These are phyloP conservation scores for Zygotorulaspora mrakii DNA, from an alignment of 1,139 yeast genomes.

Conservation along the genomic window DNA sequence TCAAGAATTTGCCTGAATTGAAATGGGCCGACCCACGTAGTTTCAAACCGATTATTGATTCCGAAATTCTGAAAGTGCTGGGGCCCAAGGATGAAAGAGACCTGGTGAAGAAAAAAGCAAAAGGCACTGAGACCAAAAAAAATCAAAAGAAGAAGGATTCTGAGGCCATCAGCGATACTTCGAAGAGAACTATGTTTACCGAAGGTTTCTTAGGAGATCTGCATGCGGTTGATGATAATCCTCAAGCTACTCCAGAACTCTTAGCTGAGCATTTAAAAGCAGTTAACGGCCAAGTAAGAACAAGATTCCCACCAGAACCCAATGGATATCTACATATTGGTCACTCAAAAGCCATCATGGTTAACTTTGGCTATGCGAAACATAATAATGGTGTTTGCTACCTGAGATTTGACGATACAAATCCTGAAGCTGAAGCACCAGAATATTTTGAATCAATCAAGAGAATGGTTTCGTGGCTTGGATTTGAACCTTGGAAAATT, in stretches of 20 bases:
- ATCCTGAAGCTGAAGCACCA: constrained; percentile 98
- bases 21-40: constrained; percentile 90
- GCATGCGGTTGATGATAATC: constrained; percentile 93
- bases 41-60: constrained; percentile 85
- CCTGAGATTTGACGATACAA: constrained; percentile 93
- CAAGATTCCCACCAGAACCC: constrained; percentile 98
- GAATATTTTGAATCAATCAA: constrained; percentile 79
- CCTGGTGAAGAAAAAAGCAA: constrained; percentile 72
- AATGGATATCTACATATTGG: constrained; percentile 97
- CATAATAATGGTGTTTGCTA: constrained; percentile 82
- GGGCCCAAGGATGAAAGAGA: constrained; percentile 98
- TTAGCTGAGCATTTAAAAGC: constrained; percentile 73
- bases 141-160: constrained; percentile 30
- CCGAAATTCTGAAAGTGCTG: constrained; percentile 58
- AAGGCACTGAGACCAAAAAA: constrained; percentile 41
- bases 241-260: constrained; percentile 81
- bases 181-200: constrained; percentile 76
- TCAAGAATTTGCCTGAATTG: constrained; percentile 66
- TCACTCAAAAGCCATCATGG: constrained; percentile 96
- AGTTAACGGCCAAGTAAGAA: constrained; percentile 78
- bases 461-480: constrained; percentile 87
- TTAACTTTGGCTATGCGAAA: constrained; percentile 91
- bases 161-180: constrained; percentile 35
- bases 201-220: constrained; percentile 96
- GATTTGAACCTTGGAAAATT: constrained; percentile 86